Evolutionary conservation across 1,139 yeast genomes (phyloP), one percentile per base, ranked within the genome.

Genomic region (Yamadazyma aaseri): DNA sequence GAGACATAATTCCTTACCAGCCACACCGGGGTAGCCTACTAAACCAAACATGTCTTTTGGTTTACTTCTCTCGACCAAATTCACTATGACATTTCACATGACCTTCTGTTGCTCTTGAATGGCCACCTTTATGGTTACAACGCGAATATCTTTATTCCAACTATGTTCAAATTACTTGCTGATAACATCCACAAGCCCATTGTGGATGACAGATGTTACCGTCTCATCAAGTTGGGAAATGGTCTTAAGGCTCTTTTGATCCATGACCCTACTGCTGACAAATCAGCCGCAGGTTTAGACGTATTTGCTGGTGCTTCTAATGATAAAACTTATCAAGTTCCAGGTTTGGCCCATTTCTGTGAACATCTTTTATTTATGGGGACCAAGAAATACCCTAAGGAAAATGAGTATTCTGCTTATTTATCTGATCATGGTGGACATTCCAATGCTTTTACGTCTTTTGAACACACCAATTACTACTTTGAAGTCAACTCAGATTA

Each of bases 331-430:
- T 70, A 60, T 42, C 66, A 71, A 18, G 58, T 87, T 20, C 83
- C 90, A 2, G 98, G 98, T 1, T 66, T 92, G 42, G 98, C 98
- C 3, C 98, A 92, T 60, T 92, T 92, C 58, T 89, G 97, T 61
- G 98, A 92, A 63, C 98, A 92, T 60, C 69, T 92, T 46, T 67
- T 92, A 41, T 92, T 92, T 57, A 87, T 92, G 96, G 98, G 98
- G n/a, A 90, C 97, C 4, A 71, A 76, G 47, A 90, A 89, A 60
- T 92, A 83, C 51, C 98, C 98, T 0, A 71, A 74, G 40, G 98
- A 92, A 57, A 89, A 87, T 56, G 97, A 87, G 49, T 92, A 92
- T 58, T 71, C 82, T 29, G 76, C 81, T 36, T 92, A 74, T 55
- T 65, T 92, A 41, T 73, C 95, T 5, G 79, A 83, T 41, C 95